Base-by-base conservation (phyloP, 805 yeast species). In the Candida parachauliodes region DNA sequence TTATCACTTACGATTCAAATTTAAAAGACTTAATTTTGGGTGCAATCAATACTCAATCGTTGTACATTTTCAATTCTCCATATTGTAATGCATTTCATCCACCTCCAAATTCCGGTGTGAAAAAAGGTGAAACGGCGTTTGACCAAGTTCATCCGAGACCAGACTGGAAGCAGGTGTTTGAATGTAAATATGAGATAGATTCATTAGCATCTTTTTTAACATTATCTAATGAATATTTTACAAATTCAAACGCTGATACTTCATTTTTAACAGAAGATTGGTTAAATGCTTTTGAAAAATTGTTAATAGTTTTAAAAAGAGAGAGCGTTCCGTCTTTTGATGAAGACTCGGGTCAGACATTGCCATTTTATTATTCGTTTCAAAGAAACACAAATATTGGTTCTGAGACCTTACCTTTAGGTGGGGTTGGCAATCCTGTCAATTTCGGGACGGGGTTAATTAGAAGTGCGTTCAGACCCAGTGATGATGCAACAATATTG, bases 1-100 rank as follows among this genome's bases (percentile, higher is more conserved):
- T 86, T 16, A 60, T 79, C 10, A 60, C 61, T 27, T 52, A 71
- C 37, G 93, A 87, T 49, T 46, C 54, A 1, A 41, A 48, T 2
- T 63, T 88, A 36, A 55, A 61, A 41, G 65, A 65, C 22, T 59
- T 88, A 54, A 68, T 88, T 22, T 66, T 63, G 42, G 96, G 96
- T 12, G 95, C 96, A 2, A 83, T 88, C 35, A 73, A 77, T 41
- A 83, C 87, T 17, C 96, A 88, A 58, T 83, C 88, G 0, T 62
- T 71, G 17, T 85, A 74, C 48, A 67, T 88, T 5, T 45, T 62
- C 14, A 64, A 60, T 18, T 75, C 82, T 5, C 95, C 96, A 0
- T 88, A 85, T 57, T 88, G 96, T 59, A 88, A 88, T 59, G 96
- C 96, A 0, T 88, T 86, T 65, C 94, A 88, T 51, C 94, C 96